Percentiles rank a stretch among this genome's conserved stretches.
Conservation (phyloP, 2,329 filamentous ascomycete genomes). For the Teratosphaeria destructans region DNA sequence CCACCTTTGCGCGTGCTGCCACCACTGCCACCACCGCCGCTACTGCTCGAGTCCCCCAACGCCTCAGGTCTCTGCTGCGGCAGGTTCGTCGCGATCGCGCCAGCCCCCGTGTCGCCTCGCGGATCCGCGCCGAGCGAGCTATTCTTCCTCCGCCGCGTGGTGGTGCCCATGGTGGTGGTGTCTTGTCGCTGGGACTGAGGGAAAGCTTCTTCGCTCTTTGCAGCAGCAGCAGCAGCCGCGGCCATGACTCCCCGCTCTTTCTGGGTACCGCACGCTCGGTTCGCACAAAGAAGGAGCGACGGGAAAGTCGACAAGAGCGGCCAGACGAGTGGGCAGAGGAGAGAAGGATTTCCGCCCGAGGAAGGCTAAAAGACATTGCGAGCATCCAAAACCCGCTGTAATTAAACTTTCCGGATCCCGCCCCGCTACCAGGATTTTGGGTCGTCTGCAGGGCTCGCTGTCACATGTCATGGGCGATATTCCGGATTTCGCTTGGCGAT, state of each 20-base stretch:
- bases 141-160: slow-evolving; percentile 14
- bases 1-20: slow-evolving; percentile 5
- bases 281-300: not conserved
- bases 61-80: slow-evolving; percentile 2
- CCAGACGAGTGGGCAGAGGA: not conserved
- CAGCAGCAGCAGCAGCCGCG: not conserved
- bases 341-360: not conserved
- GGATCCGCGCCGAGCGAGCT: slow-evolving; percentile 41
- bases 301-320: not conserved
- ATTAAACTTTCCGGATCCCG: not conserved
- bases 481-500: not conserved
- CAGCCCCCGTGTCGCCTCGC: slow-evolving; percentile 42
- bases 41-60: slow-evolving; percentile 5
- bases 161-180: not conserved
- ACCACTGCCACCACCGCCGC: slow-evolving; percentile 8
- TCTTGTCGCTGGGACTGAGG: not conserved
- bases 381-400: not conserved
- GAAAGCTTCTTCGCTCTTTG: not conserved
- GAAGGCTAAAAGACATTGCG: not conserved
- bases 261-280: not conserved
- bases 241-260: not conserved
- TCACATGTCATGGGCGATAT: not conserved
- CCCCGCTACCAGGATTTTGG: not conserved
- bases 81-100: slow-evolving; percentile 37
- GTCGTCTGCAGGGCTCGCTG: not conserved